Percentiles rank a stretch among this genome's conserved stretches.
phyloP scores from a whole-genome alignment of 1,284 basidiomycete genomes.

The Trichosporon sp. region DNA sequence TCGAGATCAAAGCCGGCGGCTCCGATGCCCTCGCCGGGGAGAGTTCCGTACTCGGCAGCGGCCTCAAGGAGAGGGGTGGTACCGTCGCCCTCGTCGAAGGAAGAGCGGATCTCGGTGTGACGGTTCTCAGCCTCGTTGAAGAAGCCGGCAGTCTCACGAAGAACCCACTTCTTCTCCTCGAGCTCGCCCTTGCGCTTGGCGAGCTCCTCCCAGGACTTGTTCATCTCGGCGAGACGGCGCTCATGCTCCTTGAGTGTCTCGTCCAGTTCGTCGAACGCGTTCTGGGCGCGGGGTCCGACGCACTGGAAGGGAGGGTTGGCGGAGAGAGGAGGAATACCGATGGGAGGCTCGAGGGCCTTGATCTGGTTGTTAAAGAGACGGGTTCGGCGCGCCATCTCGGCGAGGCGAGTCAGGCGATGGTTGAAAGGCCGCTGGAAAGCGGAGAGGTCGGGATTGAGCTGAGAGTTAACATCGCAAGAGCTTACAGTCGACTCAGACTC shows the following conservation, averaged over 20 bases:
- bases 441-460: slow-evolving; percentile 92
- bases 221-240: slow-evolving; percentile 81
- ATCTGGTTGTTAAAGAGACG: slow-evolving; percentile 87
- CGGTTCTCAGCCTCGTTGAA: slow-evolving; percentile 85
- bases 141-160: slow-evolving; percentile 93
- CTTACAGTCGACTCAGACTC: slow-evolving; percentile 30
- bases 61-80: slow-evolving; percentile 86
- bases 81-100: slow-evolving; percentile 77
- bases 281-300: slow-evolving; percentile 81
- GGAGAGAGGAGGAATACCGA: slow-evolving; percentile 73
- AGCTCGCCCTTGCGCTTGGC: slow-evolving; percentile 82
- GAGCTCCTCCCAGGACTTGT: slow-evolving; percentile 83
- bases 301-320: slow-evolving; percentile 77
- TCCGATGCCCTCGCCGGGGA: slow-evolving; percentile 55
- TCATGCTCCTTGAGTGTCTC: slow-evolving; percentile 84
- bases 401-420: slow-evolving; percentile 85
- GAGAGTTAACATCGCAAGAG: slow-evolving; percentile 5
- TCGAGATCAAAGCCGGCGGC: slow-evolving; percentile 67
- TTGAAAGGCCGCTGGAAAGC: slow-evolving; percentile 99
- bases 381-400: slow-evolving; percentile 91
- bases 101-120: slow-evolving; percentile 71
- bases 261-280: slow-evolving; percentile 90
- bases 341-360: slow-evolving; percentile 60
- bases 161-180: slow-evolving; percentile 85
- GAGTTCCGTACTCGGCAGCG: slow-evolving; percentile 59